Evolutionary conservation across 306 rosid species (phyloP).

Genomic region (Macrotyloma uniflorum): DNA sequence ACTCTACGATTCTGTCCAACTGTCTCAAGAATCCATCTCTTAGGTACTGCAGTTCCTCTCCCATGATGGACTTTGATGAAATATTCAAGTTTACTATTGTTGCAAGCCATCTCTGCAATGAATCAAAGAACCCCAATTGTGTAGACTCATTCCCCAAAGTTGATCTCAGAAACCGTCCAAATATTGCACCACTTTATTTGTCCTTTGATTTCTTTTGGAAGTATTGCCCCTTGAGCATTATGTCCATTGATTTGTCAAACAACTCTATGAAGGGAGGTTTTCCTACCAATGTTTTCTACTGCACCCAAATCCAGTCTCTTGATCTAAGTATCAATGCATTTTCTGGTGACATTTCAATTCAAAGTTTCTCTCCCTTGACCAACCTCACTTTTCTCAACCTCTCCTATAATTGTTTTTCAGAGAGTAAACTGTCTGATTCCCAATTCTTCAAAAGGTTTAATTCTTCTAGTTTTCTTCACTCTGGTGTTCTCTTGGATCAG

Average conservation of each 20-base stretch:
- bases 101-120: slow-evolving; percentile 78
- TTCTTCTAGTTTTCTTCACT: slow-evolving; percentile 60
- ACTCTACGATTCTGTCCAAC: slow-evolving; percentile 61
- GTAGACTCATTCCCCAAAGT: slow-evolving; percentile 66
- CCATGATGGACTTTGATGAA: slow-evolving; percentile 55
- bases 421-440: slow-evolving; percentile 51
- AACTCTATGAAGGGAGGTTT: slow-evolving; percentile 62
- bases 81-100: slow-evolving; percentile 72
- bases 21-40: slow-evolving; percentile 66
- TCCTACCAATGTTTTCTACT: slow-evolving; percentile 57
- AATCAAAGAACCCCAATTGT: slow-evolving; percentile 67
- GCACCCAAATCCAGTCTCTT: slow-evolving; percentile 64
- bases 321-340: slow-evolving; percentile 65
- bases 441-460: slow-evolving; percentile 56
- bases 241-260: slow-evolving; percentile 65
- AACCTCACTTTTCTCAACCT: slow-evolving; percentile 64
- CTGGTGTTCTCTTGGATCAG: slow-evolving; percentile 58
- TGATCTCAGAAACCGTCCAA: slow-evolving; percentile 65
- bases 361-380: slow-evolving; percentile 50
- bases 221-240: slow-evolving; percentile 61
- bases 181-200: slow-evolving; percentile 59
- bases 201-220: slow-evolving; percentile 82
- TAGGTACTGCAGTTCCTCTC: slow-evolving; percentile 64
- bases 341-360: slow-evolving; percentile 61
- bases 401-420: slow-evolving; percentile 61